Conservation (phyloP, 257 asterid genomes). For the Verbascum thapsus region DNA sequence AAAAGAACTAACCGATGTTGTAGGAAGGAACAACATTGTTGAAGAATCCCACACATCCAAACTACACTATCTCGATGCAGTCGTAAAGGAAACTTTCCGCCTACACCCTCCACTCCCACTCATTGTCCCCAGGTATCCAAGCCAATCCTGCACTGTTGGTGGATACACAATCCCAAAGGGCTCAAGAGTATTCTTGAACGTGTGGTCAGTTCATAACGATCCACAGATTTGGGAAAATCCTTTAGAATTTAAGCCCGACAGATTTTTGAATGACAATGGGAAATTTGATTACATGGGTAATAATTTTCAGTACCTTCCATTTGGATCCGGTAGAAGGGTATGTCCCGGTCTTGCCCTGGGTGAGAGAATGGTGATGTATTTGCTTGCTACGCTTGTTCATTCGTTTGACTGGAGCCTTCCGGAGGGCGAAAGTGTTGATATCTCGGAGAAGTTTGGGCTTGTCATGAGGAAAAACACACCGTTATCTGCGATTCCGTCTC, state of each 20-base stretch:
- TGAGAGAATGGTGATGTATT: conserved; percentile 4
- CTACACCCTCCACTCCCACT: conserved; percentile 42
- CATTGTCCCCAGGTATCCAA: conserved; percentile 37
- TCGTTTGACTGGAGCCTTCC: conserved; percentile 24
- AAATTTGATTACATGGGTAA: conserved; percentile 39
- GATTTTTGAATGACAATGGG: conserved; percentile 27
- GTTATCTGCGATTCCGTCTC: background rate
- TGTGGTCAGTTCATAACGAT: conserved; percentile 39
- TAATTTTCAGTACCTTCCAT: conserved; percentile 34
- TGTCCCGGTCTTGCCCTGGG: conserved; percentile 13
- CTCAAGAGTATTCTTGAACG: conserved; percentile 31
- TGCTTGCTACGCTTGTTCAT: conserved; percentile 16
- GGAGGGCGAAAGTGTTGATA: conserved; percentile 3
- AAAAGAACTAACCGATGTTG: conserved; percentile 31
- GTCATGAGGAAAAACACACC: conserved; percentile 6
- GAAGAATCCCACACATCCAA: conserved; percentile 39
- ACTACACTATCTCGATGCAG: conserved; percentile 35
- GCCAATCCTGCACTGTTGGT: conserved; percentile 23
- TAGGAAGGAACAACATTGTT: conserved; percentile 33
- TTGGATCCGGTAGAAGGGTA: conserved; percentile 26
- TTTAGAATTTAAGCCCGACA: conserved; percentile 37
- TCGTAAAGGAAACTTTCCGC: conserved; percentile 40
- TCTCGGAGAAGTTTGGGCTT: background rate
- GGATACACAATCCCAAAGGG: conserved; percentile 40
- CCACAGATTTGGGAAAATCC: conserved; percentile 43